Conservation (phyloP, 2,329 filamentous ascomycete genomes). For the Fusarium sp. region DNA sequence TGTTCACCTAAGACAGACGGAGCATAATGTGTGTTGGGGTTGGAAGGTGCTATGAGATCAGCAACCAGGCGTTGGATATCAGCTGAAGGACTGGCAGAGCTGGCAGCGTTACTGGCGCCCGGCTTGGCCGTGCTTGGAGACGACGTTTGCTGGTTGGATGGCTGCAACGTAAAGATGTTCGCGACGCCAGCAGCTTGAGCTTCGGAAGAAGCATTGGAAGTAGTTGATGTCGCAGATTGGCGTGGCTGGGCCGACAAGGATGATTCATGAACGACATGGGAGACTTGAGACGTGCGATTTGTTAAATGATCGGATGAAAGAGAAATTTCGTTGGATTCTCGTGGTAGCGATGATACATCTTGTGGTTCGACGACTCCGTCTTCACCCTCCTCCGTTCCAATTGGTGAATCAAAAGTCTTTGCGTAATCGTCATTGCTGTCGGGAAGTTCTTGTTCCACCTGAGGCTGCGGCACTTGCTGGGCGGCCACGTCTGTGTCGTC, state of each 20-base stretch:
- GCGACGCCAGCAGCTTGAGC: slow-evolving; percentile 39
- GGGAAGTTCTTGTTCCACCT: slow-evolving; percentile 43
- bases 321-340: slow-evolving; percentile 55
- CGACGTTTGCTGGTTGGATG: slow-evolving; percentile 36
- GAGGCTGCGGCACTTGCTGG: slow-evolving; percentile 41
- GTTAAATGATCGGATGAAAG: slow-evolving; percentile 52
- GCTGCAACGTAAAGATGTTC: slow-evolving; percentile 33
- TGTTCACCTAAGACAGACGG: slow-evolving; percentile 39
- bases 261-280: slow-evolving; percentile 47
- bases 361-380: slow-evolving; percentile 48
- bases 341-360: slow-evolving; percentile 57
- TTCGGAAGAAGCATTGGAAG: slow-evolving; percentile 43
- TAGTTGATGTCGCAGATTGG: slow-evolving; percentile 37
- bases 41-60: slow-evolving; percentile 51
- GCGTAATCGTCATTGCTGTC: slow-evolving; percentile 60
- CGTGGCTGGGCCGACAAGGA: slow-evolving; percentile 41
- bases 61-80: slow-evolving; percentile 55
- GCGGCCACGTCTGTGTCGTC: slow-evolving; percentile 45
- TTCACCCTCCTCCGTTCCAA: slow-evolving; percentile 49
- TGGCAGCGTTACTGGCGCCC: slow-evolving; percentile 40
- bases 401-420: slow-evolving; percentile 61
- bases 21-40: slow-evolving; percentile 44
- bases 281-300: slow-evolving; percentile 45
- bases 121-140: slow-evolving; percentile 43
- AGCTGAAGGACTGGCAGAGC: slow-evolving; percentile 45